These are phyloP conservation scores for Syzygium aromaticum DNA, from an alignment of 345 rosid species.

Conservation along the genomic window DNA sequence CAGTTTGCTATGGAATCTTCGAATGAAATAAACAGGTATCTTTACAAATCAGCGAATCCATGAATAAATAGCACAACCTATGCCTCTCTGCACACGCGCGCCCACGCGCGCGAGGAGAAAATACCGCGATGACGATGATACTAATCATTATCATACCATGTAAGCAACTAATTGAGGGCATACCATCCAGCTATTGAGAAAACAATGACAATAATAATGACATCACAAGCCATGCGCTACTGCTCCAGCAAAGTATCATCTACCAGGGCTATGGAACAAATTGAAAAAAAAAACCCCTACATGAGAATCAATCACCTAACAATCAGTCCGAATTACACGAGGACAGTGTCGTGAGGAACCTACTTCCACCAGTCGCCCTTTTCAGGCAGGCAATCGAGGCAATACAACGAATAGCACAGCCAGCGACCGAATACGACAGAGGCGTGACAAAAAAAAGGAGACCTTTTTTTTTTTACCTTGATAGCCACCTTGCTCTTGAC, in stretches of 20 bases:
- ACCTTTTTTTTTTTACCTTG: constrained; percentile 32
- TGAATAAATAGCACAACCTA: not conserved
- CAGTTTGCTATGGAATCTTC: not conserved
- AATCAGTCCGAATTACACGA: not conserved
- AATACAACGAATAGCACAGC: not conserved
- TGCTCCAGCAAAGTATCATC: not conserved
- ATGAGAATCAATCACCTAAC: not conserved
- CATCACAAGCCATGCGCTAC: not conserved
- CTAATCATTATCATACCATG: not conserved
- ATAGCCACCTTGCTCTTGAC: constrained; percentile 90
- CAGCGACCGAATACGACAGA: not conserved
- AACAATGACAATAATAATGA: not conserved
- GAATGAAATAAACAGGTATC: not conserved
- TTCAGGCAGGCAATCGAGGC: not conserved
- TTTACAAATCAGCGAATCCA: not conserved
- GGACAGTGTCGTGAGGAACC: not conserved
- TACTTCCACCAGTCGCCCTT: not conserved
- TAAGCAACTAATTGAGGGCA: not conserved
- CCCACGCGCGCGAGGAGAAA: not conserved
- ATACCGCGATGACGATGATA: not conserved
- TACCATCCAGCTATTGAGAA: not conserved
- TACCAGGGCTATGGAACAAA: not conserved
- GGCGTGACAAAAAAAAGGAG: not conserved
- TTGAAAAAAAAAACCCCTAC: not conserved
- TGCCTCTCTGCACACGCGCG: not conserved